phyloP scores from a whole-genome alignment of 2,329 filamentous ascomycete species.

The Cladophialophora carrionii region DNA sequence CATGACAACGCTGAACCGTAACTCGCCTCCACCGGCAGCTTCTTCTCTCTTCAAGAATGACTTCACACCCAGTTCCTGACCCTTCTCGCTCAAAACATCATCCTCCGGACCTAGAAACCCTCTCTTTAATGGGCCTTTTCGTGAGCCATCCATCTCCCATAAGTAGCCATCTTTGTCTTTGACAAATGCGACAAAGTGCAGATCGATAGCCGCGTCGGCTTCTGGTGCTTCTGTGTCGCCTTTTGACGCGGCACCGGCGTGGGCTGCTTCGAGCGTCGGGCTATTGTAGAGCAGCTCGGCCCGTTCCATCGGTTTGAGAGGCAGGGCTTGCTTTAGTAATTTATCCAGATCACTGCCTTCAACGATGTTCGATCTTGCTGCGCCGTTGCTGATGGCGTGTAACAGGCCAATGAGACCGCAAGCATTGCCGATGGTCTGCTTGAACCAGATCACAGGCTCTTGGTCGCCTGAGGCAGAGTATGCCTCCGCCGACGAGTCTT shows the following conservation, averaged over 20 bases:
- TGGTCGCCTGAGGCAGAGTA: slow-evolving; percentile 69
- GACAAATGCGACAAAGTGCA: slow-evolving; percentile 96
- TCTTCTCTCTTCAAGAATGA: slow-evolving; percentile 63
- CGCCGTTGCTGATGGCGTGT: slow-evolving; percentile 79
- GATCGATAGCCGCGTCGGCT: slow-evolving; percentile 79
- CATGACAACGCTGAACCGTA: slow-evolving; percentile 67
- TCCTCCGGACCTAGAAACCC: slow-evolving; percentile 63
- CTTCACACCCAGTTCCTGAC: slow-evolving; percentile 70
- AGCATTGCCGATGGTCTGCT: slow-evolving; percentile 90
- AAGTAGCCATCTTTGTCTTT: slow-evolving; percentile 71
- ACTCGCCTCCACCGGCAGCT: slow-evolving; percentile 57
- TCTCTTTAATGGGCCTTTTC: slow-evolving; percentile 73
- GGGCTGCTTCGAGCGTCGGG: slow-evolving; percentile 73
- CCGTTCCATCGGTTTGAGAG: slow-evolving; percentile 67
- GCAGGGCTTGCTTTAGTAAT: slow-evolving; percentile 71
- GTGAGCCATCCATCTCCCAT: slow-evolving; percentile 78
- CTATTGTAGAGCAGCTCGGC: slow-evolving; percentile 77
- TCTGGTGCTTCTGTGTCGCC: slow-evolving; percentile 80
- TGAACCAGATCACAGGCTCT: slow-evolving; percentile 90
- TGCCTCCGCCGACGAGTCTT: slow-evolving; percentile 66
- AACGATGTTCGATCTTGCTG: slow-evolving; percentile 65
- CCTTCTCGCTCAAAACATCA: slow-evolving; percentile 75
- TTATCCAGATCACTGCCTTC: slow-evolving; percentile 51
- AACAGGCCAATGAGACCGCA: slow-evolving; percentile 88
- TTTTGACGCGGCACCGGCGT: slow-evolving; percentile 72